Conservation (phyloP, 768 basidiomycete species). For the Podaxis rugospora region DNA sequence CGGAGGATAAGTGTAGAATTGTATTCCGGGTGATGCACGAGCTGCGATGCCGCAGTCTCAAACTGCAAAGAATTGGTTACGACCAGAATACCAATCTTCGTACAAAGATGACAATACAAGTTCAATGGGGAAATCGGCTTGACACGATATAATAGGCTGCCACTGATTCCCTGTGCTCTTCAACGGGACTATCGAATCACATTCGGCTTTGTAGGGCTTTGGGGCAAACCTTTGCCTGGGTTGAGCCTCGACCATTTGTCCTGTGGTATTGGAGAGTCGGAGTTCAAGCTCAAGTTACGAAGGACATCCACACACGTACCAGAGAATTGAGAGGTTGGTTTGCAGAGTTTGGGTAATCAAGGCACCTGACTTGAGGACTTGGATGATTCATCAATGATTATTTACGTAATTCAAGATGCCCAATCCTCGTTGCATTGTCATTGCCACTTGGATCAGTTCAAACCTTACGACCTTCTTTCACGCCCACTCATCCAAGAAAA, state of each 20-base stretch:
- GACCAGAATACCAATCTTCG: neutral
- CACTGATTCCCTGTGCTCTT: conserved; percentile 7
- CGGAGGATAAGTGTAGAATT: conserved; percentile 89
- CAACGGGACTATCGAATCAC: neutral
- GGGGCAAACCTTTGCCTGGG: conserved; percentile 3
- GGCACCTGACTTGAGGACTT: too few relatives aligned
- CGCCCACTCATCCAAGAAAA: neutral
- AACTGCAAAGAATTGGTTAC: conserved; percentile 46
- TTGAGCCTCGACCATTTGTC: neutral
- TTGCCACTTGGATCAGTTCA: neutral
- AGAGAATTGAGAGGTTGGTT: too few relatives aligned
- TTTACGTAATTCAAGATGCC: neutral
- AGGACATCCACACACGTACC: too few relatives aligned
- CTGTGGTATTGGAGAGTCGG: neutral
- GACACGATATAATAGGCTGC: conserved; percentile 19
- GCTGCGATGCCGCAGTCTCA: conserved; percentile 60
- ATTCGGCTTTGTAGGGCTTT: neutral
- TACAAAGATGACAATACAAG: conserved; percentile 16
- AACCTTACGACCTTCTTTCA: neutral
- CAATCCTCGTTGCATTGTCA: neutral
- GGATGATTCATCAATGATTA: too few relatives aligned
- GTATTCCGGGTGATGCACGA: conserved; percentile 88
- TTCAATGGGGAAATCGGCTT: conserved; percentile 22
- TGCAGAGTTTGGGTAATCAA: too few relatives aligned
- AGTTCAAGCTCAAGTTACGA: too few relatives aligned